Conservation (phyloP, 805 yeast genomes). For the Yarrowia keelungensis region DNA sequence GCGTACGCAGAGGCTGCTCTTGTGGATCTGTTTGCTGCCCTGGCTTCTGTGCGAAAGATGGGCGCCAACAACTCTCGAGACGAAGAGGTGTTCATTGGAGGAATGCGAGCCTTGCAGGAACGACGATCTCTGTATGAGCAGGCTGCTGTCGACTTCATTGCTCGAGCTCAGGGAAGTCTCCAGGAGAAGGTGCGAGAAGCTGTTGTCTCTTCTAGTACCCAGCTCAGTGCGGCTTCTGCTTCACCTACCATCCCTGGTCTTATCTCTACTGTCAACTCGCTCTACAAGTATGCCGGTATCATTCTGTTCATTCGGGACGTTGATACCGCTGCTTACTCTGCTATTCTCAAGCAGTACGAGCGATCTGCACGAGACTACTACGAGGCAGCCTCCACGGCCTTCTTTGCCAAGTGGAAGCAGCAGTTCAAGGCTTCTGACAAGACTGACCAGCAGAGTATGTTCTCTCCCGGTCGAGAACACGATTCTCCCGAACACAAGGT, state of each 20-base stretch:
- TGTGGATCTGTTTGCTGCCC: slow-evolving; percentile 65
- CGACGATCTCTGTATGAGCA: slow-evolving; percentile 66
- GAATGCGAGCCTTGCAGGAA: slow-evolving; percentile 74
- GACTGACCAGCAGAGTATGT: slow-evolving; percentile 19
- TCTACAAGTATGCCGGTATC: slow-evolving; percentile 56
- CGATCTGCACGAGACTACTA: slow-evolving; percentile 50
- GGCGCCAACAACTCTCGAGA: slow-evolving; percentile 54
- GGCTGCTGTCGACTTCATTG: slow-evolving; percentile 60
- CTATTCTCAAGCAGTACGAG: slow-evolving; percentile 56
- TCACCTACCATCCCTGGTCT: slow-evolving; percentile 41
- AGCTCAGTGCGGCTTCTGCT: slow-evolving; percentile 31
- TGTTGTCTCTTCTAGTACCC: slow-evolving; percentile 41
- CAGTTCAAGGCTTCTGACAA: slow-evolving; percentile 38
- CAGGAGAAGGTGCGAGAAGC: slow-evolving; percentile 53
- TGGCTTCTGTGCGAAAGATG: slow-evolving; percentile 61
- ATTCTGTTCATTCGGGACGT: slow-evolving; percentile 66
- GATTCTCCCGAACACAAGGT: slow-evolving; percentile 12
- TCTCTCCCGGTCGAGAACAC: slow-evolving; percentile 21
- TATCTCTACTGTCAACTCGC: slow-evolving; percentile 44
- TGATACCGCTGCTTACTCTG: slow-evolving; percentile 57
- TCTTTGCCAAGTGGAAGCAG: slow-evolving; percentile 48
- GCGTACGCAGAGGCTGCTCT: slow-evolving; percentile 62
- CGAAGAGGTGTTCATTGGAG: slow-evolving; percentile 49
- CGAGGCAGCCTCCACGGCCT: slow-evolving; percentile 48
- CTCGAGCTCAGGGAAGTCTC: slow-evolving; percentile 56